Conservation (phyloP, 495 filamentous ascomycete genomes). For the Hyaloscypha hepaticicola region DNA sequence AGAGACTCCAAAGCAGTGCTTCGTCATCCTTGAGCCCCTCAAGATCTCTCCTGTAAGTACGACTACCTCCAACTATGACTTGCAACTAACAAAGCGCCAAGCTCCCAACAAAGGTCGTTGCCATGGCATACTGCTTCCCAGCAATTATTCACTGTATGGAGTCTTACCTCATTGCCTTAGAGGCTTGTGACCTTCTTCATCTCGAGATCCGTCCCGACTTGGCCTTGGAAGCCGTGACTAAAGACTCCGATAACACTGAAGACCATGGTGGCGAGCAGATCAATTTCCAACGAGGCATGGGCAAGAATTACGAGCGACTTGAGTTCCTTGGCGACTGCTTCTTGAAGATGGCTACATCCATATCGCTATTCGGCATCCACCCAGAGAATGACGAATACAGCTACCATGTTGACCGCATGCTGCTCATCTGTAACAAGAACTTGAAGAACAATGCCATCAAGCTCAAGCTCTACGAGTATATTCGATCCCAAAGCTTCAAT, state of each 20-base stretch:
- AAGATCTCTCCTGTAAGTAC: slow-evolving; percentile 71
- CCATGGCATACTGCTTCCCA: slow-evolving; percentile 72
- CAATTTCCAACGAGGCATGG: slow-evolving; percentile 86
- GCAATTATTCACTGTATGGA: slow-evolving; percentile 83
- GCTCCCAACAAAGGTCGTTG: slow-evolving; percentile 63
- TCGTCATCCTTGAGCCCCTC: slow-evolving; percentile 51
- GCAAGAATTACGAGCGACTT: slow-evolving; percentile 92
- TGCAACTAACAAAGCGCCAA: slow-evolving; percentile 32
- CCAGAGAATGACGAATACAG: slow-evolving; percentile 82
- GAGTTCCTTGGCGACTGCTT: slow-evolving; percentile 95
- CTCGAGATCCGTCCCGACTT: slow-evolving; percentile 62
- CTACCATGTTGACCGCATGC: slow-evolving; percentile 88
- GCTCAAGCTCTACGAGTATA: slow-evolving; percentile 69
- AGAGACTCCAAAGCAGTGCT: slow-evolving; percentile 43
- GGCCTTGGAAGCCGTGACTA: slow-evolving; percentile 89
- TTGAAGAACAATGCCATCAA: slow-evolving; percentile 73
- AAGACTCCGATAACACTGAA: slow-evolving; percentile 88
- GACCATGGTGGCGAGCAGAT: slow-evolving; percentile 70
- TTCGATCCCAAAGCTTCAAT: slow-evolving; percentile 81
- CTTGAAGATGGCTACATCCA: slow-evolving; percentile 92
- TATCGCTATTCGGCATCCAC: slow-evolving; percentile 72
- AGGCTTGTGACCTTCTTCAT: slow-evolving; percentile 61
- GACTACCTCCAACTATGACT: neutral
- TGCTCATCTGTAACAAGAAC: slow-evolving; percentile 89
- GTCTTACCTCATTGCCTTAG: slow-evolving; percentile 74